Evolutionary conservation across 192 early-diverging fungal genomes (phyloP).

Genomic region (Linnemannia hyalina): DNA sequence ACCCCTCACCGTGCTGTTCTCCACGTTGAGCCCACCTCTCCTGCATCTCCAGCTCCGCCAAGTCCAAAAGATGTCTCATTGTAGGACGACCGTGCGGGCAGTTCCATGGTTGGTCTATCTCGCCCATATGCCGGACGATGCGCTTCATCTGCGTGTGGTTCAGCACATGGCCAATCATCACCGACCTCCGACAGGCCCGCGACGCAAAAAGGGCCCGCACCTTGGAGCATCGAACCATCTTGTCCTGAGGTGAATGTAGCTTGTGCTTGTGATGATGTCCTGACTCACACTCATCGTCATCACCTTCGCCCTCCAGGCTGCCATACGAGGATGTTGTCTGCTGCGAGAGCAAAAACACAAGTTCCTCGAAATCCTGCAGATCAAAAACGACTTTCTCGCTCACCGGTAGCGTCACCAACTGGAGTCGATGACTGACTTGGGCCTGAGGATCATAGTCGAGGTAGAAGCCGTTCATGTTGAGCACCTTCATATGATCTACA

Average conservation of each 20-base stretch:
- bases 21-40: slow-evolving; percentile 11
- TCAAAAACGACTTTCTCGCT: slow-evolving; percentile 83
- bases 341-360: slow-evolving; percentile 67
- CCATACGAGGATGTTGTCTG: slow-evolving; percentile 20
- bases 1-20: no score
- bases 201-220: slow-evolving; percentile 87
- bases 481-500: slow-evolving; percentile 76
- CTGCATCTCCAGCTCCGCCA: slow-evolving; percentile 49
- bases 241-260: slow-evolving; percentile 50
- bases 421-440: slow-evolving; percentile 72
- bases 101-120: slow-evolving; percentile 97
- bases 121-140: slow-evolving; percentile 86
- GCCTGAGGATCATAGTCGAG: slow-evolving; percentile 71
- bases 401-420: slow-evolving; percentile 79
- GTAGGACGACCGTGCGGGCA: slow-evolving; percentile 98
- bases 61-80: slow-evolving; percentile 85
- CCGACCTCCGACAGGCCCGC: slow-evolving; percentile 88
- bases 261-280: slow-evolving; percentile 30
- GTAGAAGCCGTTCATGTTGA: slow-evolving; percentile 88
- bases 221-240: slow-evolving; percentile 76
- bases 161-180: slow-evolving; percentile 94
- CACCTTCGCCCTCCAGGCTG: slow-evolving; percentile 53
- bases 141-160: slow-evolving; percentile 77
- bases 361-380: slow-evolving; percentile 81
- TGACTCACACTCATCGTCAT: neutral